A percentile compares a stretch with the other conserved stretches of the same genome.
These are phyloP conservation scores for Coemansia sp. DNA, from an alignment of 192 early-diverging fungal species.

Conservation along the genomic window DNA sequence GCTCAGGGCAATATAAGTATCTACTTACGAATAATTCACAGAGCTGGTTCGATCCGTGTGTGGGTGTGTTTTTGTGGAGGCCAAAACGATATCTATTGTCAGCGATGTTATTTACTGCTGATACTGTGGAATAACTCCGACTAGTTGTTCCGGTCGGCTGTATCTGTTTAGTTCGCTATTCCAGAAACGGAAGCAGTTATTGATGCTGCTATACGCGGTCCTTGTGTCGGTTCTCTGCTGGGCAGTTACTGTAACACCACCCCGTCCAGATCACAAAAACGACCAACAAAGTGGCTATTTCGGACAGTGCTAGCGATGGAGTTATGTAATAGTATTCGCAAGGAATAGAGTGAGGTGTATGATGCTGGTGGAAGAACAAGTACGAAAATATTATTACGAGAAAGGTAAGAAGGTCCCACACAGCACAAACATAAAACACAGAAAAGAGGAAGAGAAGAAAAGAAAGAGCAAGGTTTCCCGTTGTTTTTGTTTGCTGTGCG, in stretches of 20 bases:
- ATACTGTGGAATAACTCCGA: neutral
- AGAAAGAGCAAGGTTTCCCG: neutral
- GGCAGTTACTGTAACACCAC: too few relatives aligned
- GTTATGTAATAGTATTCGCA: too few relatives aligned
- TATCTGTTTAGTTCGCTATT: neutral
- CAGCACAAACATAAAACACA: slow-evolving; percentile 2
- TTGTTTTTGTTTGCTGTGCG: neutral
- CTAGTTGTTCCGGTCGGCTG: too few relatives aligned
- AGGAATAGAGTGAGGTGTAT: too few relatives aligned
- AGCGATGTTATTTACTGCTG: neutral
- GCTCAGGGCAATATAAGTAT: neutral
- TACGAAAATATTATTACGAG: neutral
- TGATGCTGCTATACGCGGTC: too few relatives aligned
- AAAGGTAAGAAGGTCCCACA: slow-evolving; percentile 1
- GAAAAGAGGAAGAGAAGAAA: neutral
- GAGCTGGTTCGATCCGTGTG: neutral
- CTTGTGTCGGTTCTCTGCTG: neutral
- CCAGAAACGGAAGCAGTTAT: too few relatives aligned
- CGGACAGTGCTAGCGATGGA: too few relatives aligned
- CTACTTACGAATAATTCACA: neutral
- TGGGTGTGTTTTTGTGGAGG: neutral
- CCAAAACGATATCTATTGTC: neutral
- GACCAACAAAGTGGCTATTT: too few relatives aligned
- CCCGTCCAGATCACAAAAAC: too few relatives aligned
- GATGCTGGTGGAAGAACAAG: neutral